phyloP scores from a whole-genome alignment of 257 asterid genomes.

The Vinca minor region DNA sequence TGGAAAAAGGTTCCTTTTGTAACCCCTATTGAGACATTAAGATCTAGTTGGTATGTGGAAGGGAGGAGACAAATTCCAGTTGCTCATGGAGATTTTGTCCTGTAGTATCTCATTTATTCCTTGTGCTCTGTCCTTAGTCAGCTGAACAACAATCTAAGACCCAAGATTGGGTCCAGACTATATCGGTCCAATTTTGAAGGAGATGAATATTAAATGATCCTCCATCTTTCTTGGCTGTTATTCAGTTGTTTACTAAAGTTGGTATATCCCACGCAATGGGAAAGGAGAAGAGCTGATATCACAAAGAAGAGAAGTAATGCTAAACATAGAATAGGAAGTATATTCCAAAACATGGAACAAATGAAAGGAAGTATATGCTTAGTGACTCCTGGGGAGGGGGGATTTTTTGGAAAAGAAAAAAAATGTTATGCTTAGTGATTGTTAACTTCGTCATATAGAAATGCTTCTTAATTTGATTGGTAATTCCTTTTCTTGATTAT shows the following conservation, averaged over 20 bases:
- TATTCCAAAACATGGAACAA: not conserved
- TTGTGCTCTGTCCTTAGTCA: not conserved
- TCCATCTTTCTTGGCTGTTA: not conserved
- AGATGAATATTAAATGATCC: not conserved
- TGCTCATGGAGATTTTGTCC: not conserved
- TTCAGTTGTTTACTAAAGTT: not conserved
- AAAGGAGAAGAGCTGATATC: not conserved
- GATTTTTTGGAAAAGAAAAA: no score
- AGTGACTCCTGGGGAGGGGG: no score
- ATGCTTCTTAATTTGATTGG: not conserved
- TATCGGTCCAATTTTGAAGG: not conserved
- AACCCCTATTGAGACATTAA: not conserved
- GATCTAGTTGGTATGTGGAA: not conserved
- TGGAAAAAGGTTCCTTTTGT: not conserved
- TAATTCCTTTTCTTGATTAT: not conserved
- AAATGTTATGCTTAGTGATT: not conserved
- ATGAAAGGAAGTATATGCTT: no score
- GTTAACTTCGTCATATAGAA: not conserved
- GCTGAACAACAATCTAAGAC: not conserved
- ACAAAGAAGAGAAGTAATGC: not conserved
- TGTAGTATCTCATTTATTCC: conserved; percentile 1
- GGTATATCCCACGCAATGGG: not conserved
- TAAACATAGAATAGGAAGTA: not conserved
- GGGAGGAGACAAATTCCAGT: not conserved
- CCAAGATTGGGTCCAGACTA: not conserved